Evolutionary conservation across 169 alveolate species (phyloP).

Genomic region (Plasmodium reichenowi): DNA sequence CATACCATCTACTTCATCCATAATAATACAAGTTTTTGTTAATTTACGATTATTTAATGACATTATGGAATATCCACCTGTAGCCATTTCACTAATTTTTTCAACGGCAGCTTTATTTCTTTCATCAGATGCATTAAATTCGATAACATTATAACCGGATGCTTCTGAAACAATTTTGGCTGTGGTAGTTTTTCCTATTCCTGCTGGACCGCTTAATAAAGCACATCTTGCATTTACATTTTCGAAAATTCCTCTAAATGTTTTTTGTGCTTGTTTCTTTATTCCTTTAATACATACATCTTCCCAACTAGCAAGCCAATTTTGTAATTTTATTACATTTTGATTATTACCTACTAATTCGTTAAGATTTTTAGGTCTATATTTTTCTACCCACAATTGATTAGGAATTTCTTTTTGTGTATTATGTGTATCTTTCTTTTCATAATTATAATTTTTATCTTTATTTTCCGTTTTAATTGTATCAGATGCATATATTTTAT

Average conservation of each 20-base stretch:
- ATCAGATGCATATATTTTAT: neutral
- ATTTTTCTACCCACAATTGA: constrained; percentile 94
- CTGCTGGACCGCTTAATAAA: constrained; percentile 98
- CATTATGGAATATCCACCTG: constrained; percentile 85
- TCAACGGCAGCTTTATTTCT: constrained; percentile 95
- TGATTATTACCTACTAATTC: constrained; percentile 95
- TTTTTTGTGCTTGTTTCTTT: constrained; percentile 80
- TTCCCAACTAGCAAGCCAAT: constrained; percentile 97
- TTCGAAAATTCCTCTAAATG: constrained; percentile 53
- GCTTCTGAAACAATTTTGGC: constrained; percentile 92
- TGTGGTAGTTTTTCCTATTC: constrained; percentile 98
- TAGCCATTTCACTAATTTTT: constrained; percentile 84
- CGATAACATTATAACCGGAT: constrained; percentile 93
- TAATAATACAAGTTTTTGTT: constrained; percentile 87
- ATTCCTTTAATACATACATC: constrained; percentile 91
- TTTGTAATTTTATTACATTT: constrained; percentile 87
- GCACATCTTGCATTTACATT: constrained; percentile 94
- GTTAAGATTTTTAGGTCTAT: constrained; percentile 91
- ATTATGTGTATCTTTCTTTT: neutral
- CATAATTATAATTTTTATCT: neutral
- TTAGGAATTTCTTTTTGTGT: neutral
- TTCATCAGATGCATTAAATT: constrained; percentile 97
- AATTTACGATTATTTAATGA: constrained; percentile 75
- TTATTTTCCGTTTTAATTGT: neutral
- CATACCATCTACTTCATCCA: constrained; percentile 99